Evolutionary conservation across 805 yeast species (phyloP), one percentile per base, ranked within the genome.

Genomic region (Candida lessepsii): DNA sequence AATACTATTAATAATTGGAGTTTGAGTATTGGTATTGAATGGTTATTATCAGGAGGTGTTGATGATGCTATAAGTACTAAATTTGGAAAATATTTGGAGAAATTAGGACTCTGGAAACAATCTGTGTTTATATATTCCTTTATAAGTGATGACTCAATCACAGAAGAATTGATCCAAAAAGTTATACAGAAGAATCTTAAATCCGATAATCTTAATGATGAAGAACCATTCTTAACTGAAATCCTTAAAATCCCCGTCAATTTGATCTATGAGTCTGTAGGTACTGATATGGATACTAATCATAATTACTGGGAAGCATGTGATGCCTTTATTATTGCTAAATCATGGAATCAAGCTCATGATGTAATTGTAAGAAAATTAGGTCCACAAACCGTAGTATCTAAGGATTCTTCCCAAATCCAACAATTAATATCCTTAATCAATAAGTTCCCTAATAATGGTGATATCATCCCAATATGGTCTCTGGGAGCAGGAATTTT

Each of bases 351-450:
- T 0, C 80, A 76, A 28, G 96, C 96, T 0, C 93, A 86, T 52
- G 55, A 61, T 2, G 62, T 78, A 1, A 60, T 86, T 3, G 50
- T 81, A 7, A 54, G 64, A 1, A 57, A 69, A 3, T 83, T 88
- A 21, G 98, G 91, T 0, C 98, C 98, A 7, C 57, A 61, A 10
- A 75, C 82, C 3, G 76, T 90, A 1, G 73, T 81, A 11, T 67
- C 75, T n/a, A 72, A 75, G 41, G 61, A 57, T 10, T 5, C 47
- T 31, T 25, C 34, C 1, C 64, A 68, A 15, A 72, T 65, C 3
- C 48, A 57, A 29, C 55, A 64, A 17, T 70, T 77, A 25, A 45
- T 58, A 16, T 58, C 56, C 13, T 58, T 83, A 8, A 51, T 76
- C 30, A 40, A 54, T 2, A 44, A 56, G 44, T 75, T 75, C 57